Conservation (phyloP, 164 flowering plant genomes). For the Echeveria elegans region DNA sequence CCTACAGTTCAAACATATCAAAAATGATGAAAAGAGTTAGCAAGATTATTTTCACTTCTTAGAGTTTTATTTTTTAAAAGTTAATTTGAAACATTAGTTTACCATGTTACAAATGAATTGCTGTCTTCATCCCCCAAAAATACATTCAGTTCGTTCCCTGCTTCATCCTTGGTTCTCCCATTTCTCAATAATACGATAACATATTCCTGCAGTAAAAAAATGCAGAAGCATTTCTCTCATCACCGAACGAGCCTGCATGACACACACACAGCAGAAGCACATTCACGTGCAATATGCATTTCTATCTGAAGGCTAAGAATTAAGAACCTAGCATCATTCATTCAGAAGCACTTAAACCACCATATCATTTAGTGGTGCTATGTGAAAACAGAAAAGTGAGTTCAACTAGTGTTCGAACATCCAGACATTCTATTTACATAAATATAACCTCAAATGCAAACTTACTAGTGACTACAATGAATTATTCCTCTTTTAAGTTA, state of each 20-base stretch:
- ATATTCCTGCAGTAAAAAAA: conserved; percentile 60
- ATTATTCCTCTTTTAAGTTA: no score
- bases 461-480: not conserved
- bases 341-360: not conserved
- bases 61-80: no score
- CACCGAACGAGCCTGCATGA: not conserved
- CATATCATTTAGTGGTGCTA: not conserved
- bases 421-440: not conserved
- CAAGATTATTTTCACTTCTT: not conserved
- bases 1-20: conserved; percentile 33
- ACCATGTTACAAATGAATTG: conserved; percentile 78
- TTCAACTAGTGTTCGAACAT: not conserved
- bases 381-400: not conserved
- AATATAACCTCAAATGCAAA: not conserved
- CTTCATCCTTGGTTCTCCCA: conserved; percentile 81
- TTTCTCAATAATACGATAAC: conserved; percentile 84
- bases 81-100: conserved; percentile 5
- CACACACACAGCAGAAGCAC: not conserved
- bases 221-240: not conserved
- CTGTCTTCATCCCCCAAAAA: conserved; percentile 89
- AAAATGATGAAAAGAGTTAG: not conserved
- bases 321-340: not conserved
- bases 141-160: conserved; percentile 76
- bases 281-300: not conserved
- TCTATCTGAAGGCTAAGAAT: not conserved